Conservation (phyloP, 352 stramenopile genomes). For the Pythium sp. region DNA sequence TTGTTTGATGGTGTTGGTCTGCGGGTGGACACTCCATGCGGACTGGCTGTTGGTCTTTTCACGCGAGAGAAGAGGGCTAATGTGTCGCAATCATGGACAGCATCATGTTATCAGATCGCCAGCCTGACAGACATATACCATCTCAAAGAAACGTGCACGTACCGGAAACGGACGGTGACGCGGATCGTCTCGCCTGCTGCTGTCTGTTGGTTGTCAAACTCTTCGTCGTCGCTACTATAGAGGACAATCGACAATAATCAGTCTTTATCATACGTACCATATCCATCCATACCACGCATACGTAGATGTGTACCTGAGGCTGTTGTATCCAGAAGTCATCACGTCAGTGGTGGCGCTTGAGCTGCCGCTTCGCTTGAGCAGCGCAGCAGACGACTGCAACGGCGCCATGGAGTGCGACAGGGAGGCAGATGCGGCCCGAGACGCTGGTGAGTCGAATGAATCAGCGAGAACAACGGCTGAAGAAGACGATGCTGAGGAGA, state of each 20-base stretch:
- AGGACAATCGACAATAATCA: neutral
- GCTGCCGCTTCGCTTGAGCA: neutral
- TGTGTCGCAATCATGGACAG: neutral
- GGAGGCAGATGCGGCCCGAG: neutral
- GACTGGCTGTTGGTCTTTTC: constrained; percentile 1
- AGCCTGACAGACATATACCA: neutral
- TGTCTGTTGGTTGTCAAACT: neutral
- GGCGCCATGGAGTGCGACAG: neutral
- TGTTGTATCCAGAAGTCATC: neutral
- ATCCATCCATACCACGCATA: neutral
- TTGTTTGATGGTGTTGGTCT: constrained; percentile 8
- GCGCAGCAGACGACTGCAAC: neutral
- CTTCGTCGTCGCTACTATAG: constrained; percentile 6
- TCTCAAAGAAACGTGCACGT: neutral
- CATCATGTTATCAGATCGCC: neutral
- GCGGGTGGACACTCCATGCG: constrained; percentile 1
- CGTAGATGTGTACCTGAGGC: neutral
- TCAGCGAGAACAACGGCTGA: neutral
- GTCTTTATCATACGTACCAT: neutral
- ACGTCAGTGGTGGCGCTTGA: neutral
- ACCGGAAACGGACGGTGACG: constrained; percentile 10
- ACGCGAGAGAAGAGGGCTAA: neutral
- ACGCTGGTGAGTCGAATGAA: neutral
- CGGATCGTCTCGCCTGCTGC: constrained; percentile 3
- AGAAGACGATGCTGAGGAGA: neutral